Evolutionary conservation across 768 basidiomycete species (phyloP), one percentile per base, ranked within the genome.

Genomic region (Russula foetens): DNA sequence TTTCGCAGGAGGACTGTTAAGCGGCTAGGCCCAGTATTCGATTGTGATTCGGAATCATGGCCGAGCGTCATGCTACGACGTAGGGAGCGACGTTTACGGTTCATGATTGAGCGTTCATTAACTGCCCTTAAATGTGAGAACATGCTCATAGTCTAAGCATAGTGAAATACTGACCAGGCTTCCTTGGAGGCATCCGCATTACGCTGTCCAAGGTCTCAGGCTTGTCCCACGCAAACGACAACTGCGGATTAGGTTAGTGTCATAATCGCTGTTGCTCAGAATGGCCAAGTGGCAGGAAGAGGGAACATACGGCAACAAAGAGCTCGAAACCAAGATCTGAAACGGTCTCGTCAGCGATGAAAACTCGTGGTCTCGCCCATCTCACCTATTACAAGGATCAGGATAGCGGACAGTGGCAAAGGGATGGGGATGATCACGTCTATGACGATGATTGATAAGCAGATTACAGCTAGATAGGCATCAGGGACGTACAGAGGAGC

Each of bases 171-270:
- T 23, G 50, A 82, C 83, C 82, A 61, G 85, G 84, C 69, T 84
- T 86, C 24, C 85, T 80, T 14, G 85, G 85, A 26, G 70, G 73
- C 76, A 86, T 74, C 24, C 84, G 79, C 85, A 87, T 87, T 38
- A 87, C 70, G 28, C 84, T 84, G 66, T 86, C 84, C 33, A 70
- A 66, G 0, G 83, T 83, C 70, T 87, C 84, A 0, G 85, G 83
- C 62, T 82, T 75, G 69, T 87, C 85, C 85, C 85, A 87, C 0
- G 85, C 85, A 59, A 87, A 87, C 1, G 84, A 84, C 15, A 87
- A 75, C 82, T 84, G 60, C 38, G 8, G 11, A 21, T 26, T 8
- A 52, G 31, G 59, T 54, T 45, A 52, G 31, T 4, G 51, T 61
- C 26, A 51, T 33, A 43, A n/a, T n/a, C 26, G 7, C 12, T 7